Evolutionary conservation across 257 asterid genomes (phyloP), one percentile per base, ranked within the genome.

Genomic region (Cruciata laevipes): DNA sequence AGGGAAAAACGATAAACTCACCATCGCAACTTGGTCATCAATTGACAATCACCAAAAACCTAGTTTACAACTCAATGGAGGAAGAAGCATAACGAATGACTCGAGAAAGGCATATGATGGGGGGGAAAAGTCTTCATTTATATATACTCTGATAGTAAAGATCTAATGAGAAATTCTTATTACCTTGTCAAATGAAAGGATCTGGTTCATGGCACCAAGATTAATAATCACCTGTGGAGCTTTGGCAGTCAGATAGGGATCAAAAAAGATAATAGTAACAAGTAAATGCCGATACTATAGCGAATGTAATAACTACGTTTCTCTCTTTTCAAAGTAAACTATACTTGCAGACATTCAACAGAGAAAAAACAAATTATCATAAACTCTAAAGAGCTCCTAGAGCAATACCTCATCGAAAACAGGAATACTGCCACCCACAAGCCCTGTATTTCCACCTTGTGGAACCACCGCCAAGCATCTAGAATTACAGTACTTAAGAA

Each of bases 381-480:
- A 33, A 61, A 12, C 64, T 6, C 9, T 27, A 14, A 71, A 10
- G 25, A 37, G 37, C 23, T 7, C 31, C 47, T 12, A 60, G 20
- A 21, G 52, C 4, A 69, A 69, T 83, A 93, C 99, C 96, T 93
- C 99, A 73, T 93, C 99, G 81, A 82, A 85, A 74, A 90, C 95
- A 42, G 99, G 99, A 60, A 93, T 85, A 61, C 99, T 93, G 72
- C 99, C 99, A 81, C 99, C 99, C 75, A 93, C 99, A 74, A 93
- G 97, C 70, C 99, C 95, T 42, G 97, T 93, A 77, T 93, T 93
- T 74, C 99, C 99, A 65, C 99, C 99, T 84, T 93, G 99, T 27
- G 99, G 99, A 71, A 90, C 99, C 85, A 90, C 96, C 68, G 99
- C 95, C 74, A 93, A 83, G 83, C 84, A 69, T 78, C 95, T 85